Evolutionary conservation across 768 basidiomycete species (phyloP).

Genomic region (Auriscalpium microsporum): DNA sequence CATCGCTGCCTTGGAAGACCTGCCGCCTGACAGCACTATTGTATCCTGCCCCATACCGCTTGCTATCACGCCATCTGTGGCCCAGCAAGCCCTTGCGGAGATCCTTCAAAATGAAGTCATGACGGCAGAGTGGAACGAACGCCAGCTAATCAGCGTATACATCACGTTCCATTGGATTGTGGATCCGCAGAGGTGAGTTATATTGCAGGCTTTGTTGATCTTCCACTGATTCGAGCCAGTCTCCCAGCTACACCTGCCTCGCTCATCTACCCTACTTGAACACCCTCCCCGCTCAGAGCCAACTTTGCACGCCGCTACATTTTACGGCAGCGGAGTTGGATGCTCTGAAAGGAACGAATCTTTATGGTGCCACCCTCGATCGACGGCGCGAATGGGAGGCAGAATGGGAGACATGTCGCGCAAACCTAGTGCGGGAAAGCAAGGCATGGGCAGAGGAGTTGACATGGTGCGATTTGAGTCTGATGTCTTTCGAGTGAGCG

Average conservation of each 20-base stretch:
- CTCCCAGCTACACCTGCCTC: constrained; percentile 7
- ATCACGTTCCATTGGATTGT: constrained; percentile 55
- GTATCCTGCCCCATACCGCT: constrained; percentile 63
- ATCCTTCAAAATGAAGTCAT: constrained; percentile 25
- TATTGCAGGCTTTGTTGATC: not conserved
- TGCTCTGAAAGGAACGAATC: constrained; percentile 67
- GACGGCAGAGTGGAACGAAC: constrained; percentile 42
- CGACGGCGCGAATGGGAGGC: constrained; percentile 49
- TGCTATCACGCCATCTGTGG: constrained; percentile 47
- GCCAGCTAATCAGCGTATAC: constrained; percentile 64
- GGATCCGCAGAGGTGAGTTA: constrained; percentile 28
- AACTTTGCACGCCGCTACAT: constrained; percentile 65
- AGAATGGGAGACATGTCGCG: constrained; percentile 54
- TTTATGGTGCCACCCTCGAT: constrained; percentile 70
- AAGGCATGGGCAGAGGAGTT: constrained; percentile 40
- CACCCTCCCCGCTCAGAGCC: constrained; percentile 48
- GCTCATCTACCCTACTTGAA: constrained; percentile 56
- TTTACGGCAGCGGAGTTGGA: constrained; percentile 58
- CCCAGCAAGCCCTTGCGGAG: constrained; percentile 34
- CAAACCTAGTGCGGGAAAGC: constrained; percentile 29
- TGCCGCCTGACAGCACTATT: constrained; percentile 44
- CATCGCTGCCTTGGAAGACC: constrained; percentile 39
- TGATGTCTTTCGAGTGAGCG: constrained; percentile 3
- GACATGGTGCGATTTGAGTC: constrained; percentile 50
- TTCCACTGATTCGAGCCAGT: constrained; percentile 1